Evolutionary conservation across 768 basidiomycete genomes (phyloP), one percentile per base, ranked within the genome.

Genomic region (Naematelia encephala): DNA sequence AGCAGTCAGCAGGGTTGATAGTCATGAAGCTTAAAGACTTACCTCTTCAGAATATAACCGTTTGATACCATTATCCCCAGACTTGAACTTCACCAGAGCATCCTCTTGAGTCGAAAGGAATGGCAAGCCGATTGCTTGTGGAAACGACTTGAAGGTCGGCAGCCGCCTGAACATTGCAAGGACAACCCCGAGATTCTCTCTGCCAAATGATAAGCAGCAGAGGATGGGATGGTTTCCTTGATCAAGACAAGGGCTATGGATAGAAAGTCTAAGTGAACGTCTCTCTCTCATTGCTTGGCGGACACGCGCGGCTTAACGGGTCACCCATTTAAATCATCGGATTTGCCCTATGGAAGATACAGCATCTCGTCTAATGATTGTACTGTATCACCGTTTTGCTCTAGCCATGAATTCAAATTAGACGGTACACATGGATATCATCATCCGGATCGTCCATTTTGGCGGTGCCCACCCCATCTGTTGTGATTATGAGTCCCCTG

Each of bases 21-120:
- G 13, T 8, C 45, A 27, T 11, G n/a, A 22, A 14, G 16, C 21
- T 22, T 26, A 28, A 79, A n/a, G 4, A 63, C 89, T 65, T 77
- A 91, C 91, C 66, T 90, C 84, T 28, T 82, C 82, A 13, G 85
- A 81, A 49, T 85, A 82, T 44, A 96, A 77, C 73, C 90, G 88
- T 50, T 85, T 81, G 51, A 96, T 86, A 16, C 91, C 91, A 44
- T 82, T 82, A 0, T 89, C 84, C 59, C 88, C 88, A 65, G 86
- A 89, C 42, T 89, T 85, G 76, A 96, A 96, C 11, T 86, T 85
- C 16, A 96, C 84, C 77, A 93, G 93, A 48, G 90, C 86, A 72
- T 91, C 89, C 72, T 94, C 91, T 28, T 69, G 64, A 2, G 68
- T 64, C 12, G 75, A 77, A 5, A 77, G 58, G 56, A 77, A 77